phyloP scores from a whole-genome alignment of 768 basidiomycete genomes.

The Omphalotus guepiniiformis region DNA sequence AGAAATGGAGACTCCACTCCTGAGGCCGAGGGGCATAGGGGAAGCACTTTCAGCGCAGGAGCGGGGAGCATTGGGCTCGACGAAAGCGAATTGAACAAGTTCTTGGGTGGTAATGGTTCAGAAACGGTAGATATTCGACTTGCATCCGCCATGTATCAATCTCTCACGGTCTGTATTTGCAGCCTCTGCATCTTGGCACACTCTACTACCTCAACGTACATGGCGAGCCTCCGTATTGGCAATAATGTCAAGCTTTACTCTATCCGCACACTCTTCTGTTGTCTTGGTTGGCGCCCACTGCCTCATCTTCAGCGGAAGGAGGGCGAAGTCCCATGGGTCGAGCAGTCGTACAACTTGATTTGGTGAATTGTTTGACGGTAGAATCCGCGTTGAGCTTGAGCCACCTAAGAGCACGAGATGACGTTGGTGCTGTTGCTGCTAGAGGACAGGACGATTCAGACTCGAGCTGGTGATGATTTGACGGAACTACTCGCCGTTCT shows the following conservation, averaged over 20 bases:
- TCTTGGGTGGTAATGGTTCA: constrained; percentile 13
- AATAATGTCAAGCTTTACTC: constrained; percentile 74
- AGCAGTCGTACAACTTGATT: constrained; percentile 81
- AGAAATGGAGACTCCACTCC: not conserved
- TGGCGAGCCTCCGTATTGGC: constrained; percentile 75
- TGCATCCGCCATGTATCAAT: constrained; percentile 2
- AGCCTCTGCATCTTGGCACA: constrained; percentile 83
- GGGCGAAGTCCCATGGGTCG: constrained; percentile 39
- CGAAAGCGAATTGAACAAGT: not conserved
- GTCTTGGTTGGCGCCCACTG: constrained; percentile 80
- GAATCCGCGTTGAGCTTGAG: constrained; percentile 76
- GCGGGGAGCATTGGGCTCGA: not conserved
- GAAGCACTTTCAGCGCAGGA: constrained; percentile 1
- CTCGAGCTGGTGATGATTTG: too few relatives aligned
- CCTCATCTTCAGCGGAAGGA: not conserved
- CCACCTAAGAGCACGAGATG: constrained; percentile 77
- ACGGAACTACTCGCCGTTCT: constrained; percentile 84
- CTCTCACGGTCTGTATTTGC: constrained; percentile 19
- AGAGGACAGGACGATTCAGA: constrained; percentile 50
- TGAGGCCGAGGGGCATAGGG: not conserved
- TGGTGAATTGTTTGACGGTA: constrained; percentile 83
- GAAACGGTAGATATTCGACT: constrained; percentile 36
- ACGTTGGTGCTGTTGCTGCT: constrained; percentile 84
- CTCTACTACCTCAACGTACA: constrained; percentile 95
- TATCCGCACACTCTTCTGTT: constrained; percentile 80